These are phyloP conservation scores for Verticillium nubilum DNA, from an alignment of 2,329 filamentous ascomycete species.

Conservation along the genomic window DNA sequence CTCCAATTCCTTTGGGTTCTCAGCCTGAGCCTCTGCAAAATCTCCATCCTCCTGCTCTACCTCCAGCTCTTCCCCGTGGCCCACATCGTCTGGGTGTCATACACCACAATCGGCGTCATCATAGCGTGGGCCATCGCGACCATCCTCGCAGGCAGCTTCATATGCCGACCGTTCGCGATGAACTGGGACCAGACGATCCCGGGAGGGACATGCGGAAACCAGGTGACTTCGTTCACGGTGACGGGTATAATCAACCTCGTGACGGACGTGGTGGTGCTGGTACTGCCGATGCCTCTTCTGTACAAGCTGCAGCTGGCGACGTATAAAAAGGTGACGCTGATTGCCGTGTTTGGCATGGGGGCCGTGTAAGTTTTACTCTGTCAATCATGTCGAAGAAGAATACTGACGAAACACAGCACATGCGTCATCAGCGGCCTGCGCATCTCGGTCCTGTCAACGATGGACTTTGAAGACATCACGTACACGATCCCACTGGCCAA, in stretches of 20 bases:
- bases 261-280: slow-evolving; percentile 22
- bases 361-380: slow-evolving; percentile 18
- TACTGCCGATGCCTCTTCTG: slow-evolving; percentile 25
- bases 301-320: slow-evolving; percentile 20
- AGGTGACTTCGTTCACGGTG: slow-evolving; percentile 19
- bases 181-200: slow-evolving; percentile 25
- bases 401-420: slow-evolving; percentile 15
- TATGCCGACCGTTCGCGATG: slow-evolving; percentile 29
- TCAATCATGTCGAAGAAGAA: background rate
- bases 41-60: slow-evolving; percentile 11
- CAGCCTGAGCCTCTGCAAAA: slow-evolving; percentile 21
- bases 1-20: slow-evolving; percentile 25
- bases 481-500: slow-evolving; percentile 24
- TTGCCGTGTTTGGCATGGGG: slow-evolving; percentile 23
- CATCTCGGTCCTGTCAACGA: slow-evolving; percentile 23
- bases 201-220: slow-evolving; percentile 26
- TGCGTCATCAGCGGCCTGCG: slow-evolving; percentile 28
- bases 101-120: slow-evolving; percentile 18
- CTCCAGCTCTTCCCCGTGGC: slow-evolving; percentile 19
- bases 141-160: slow-evolving; percentile 23
- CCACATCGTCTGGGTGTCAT: slow-evolving; percentile 16
- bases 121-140: slow-evolving; percentile 19
- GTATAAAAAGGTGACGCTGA: slow-evolving; percentile 21
- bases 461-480: slow-evolving; percentile 26
- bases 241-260: slow-evolving; percentile 24